A percentile compares a stretch with the other conserved stretches of the same genome.
These are phyloP conservation scores for Camellia lanceoleosa DNA, from an alignment of 148 eudicot genomes.

Conservation along the genomic window DNA sequence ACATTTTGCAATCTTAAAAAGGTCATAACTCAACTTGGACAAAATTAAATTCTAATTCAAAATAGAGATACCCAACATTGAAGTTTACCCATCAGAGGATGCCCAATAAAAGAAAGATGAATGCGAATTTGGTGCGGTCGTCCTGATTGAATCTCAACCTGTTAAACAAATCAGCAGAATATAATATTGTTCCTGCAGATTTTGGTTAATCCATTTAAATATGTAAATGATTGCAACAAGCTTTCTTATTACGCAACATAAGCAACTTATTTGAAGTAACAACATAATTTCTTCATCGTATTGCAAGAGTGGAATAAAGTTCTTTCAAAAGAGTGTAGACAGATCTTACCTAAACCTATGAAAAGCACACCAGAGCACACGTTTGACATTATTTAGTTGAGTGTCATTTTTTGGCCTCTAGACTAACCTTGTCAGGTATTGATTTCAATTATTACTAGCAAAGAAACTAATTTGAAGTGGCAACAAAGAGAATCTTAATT, in stretches of 20 bases:
- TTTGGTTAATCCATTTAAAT: not conserved
- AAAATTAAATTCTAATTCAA: not conserved
- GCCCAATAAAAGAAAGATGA: conserved; percentile 87
- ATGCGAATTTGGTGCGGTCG: conserved; percentile 99
- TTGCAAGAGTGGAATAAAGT: not conserved
- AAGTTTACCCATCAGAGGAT: conserved; percentile 72
- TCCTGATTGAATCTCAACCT: conserved; percentile 97
- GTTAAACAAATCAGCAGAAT: conserved; percentile 21
- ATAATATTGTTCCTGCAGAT: not conserved
- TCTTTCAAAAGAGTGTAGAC: not conserved
- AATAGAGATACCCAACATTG: not conserved
- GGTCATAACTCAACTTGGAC: not conserved
- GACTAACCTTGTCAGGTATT: not conserved
- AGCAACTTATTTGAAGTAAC: not conserved
- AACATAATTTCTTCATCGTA: not conserved
- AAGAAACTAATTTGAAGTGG: not conserved
- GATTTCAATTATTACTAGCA: not conserved
- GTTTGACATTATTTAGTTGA: not conserved
- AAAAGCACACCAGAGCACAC: not conserved
- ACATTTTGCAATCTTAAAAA: not conserved
- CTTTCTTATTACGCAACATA: not conserved
- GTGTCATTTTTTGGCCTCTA: conserved; percentile 5
- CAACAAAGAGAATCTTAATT: not conserved
- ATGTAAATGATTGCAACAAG: not conserved
- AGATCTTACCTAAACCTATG: conserved; percentile 4